Evolutionary conservation across 2,329 filamentous ascomycete species (phyloP).

Genomic region (Penicillium sclerotiorum): DNA sequence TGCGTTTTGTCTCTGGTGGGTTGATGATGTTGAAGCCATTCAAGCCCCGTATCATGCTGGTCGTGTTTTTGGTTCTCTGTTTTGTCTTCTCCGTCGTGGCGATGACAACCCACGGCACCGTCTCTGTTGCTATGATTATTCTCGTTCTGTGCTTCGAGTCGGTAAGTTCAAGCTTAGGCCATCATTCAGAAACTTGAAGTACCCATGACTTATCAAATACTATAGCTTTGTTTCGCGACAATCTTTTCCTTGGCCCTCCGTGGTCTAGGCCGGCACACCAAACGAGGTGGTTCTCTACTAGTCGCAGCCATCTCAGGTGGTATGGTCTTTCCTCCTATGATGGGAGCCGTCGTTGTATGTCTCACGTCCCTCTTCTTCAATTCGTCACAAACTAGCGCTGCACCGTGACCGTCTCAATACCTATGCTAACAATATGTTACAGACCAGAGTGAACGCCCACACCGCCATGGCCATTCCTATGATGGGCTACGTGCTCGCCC

Average conservation of each 20-base stretch:
- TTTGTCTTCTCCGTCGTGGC: conserved; percentile 59
- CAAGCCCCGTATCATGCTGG: conserved; percentile 59
- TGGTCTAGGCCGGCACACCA: conserved; percentile 67
- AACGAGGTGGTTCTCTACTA: conserved; percentile 70
- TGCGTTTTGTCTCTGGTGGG: conserved; percentile 59
- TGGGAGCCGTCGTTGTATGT: conserved; percentile 62
- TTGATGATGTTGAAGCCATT: conserved; percentile 56
- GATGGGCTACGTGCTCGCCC: conserved; percentile 28
- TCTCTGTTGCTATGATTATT: conserved; percentile 57
- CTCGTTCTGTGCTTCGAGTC: conserved; percentile 35
- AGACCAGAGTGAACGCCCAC: conserved; percentile 26
- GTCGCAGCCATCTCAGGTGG: conserved; percentile 69
- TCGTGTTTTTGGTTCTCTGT: conserved; percentile 55
- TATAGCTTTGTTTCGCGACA: conserved; percentile 65
- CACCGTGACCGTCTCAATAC: too few relatives aligned
- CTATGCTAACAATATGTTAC: background rate
- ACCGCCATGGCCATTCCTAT: conserved; percentile 29
- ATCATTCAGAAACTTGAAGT: background rate
- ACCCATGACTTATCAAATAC: background rate
- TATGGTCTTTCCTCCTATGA: conserved; percentile 69
- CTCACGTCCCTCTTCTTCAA: background rate
- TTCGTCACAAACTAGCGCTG: too few relatives aligned
- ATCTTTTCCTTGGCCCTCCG: conserved; percentile 68
- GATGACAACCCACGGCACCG: conserved; percentile 55
- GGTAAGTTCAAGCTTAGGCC: too few relatives aligned